Evolutionary conservation across 345 rosid genomes (phyloP).

Genomic region (Eucalyptus pauciflora): DNA sequence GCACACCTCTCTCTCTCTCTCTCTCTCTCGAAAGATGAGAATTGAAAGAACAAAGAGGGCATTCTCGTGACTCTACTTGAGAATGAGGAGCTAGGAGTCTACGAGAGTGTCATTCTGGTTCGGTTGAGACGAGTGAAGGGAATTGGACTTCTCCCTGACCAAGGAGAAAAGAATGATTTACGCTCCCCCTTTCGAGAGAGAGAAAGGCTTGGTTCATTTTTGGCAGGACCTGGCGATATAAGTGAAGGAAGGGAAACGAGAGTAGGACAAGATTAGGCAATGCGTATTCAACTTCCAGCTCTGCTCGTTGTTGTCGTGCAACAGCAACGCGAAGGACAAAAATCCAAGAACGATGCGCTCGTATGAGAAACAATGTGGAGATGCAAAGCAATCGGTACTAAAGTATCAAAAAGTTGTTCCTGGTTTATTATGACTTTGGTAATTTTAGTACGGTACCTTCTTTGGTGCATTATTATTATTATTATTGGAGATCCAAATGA

Average conservation of each 20-base stretch:
- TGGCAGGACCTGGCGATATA: background rate
- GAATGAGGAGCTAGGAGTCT: background rate
- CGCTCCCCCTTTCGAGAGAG: background rate
- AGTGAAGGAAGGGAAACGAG: background rate
- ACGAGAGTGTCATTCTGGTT: background rate
- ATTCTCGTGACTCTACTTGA: background rate
- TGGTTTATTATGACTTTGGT: background rate
- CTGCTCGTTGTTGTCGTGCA: background rate
- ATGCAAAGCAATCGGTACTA: background rate
- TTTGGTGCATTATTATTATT: background rate
- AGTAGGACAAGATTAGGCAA: background rate
- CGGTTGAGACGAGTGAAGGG: background rate
- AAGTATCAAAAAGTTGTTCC: background rate
- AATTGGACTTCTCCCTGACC: background rate
- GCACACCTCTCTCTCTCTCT: constrained; percentile 14
- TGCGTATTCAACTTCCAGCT: background rate
- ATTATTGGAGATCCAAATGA: background rate
- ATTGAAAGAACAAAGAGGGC: background rate
- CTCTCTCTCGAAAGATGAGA: background rate
- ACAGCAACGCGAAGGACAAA: background rate
- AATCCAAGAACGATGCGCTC: background rate
- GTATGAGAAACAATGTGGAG: background rate
- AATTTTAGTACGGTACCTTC: background rate
- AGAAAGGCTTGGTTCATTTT: background rate
- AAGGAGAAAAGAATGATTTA: background rate